A percentile compares a stretch with the other conserved stretches of the same genome.
Evolutionary conservation across 116 monocot genomes (phyloP).

Genomic region (Cymodocea nodosa): DNA sequence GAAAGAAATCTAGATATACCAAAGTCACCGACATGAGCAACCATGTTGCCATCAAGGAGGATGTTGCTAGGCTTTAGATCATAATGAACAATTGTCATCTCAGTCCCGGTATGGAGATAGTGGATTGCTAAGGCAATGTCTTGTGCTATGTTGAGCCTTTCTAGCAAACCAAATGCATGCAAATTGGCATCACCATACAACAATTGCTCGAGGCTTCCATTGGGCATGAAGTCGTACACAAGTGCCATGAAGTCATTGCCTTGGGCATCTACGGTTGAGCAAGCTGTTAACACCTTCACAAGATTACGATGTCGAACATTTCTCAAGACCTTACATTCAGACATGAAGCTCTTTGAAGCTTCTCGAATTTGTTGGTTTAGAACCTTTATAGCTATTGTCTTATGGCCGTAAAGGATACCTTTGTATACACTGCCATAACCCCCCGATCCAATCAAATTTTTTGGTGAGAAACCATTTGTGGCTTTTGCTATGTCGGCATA

Average conservation of each 20-base stretch:
- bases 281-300: conserved; percentile 13
- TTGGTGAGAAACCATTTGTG: conserved; percentile 21
- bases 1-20: conserved; percentile 17
- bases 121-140: conserved; percentile 24
- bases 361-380: conserved; percentile 15
- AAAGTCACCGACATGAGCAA: conserved; percentile 22
- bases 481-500: conserved; percentile 18
- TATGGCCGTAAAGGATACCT: conserved; percentile 1
- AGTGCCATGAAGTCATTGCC: conserved; percentile 28
- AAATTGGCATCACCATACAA: background rate
- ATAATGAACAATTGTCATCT: conserved; percentile 16
- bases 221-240: conserved; percentile 20
- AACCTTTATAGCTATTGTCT: conserved; percentile 14
- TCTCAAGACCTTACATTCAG: conserved; percentile 24
- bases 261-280: background rate
- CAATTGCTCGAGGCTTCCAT: conserved; percentile 25
- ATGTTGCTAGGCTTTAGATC: conserved; percentile 18
- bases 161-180: conserved; percentile 3
- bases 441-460: conserved; percentile 21
- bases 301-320: conserved; percentile 29
- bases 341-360: conserved; percentile 16
- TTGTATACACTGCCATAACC: conserved; percentile 15
- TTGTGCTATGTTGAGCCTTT: conserved; percentile 23
- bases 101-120: conserved; percentile 17
- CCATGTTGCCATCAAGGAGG: conserved; percentile 14